Evolutionary conservation across 2,329 filamentous ascomycete species (phyloP).

Genomic region (Pleomassaria siparia): DNA sequence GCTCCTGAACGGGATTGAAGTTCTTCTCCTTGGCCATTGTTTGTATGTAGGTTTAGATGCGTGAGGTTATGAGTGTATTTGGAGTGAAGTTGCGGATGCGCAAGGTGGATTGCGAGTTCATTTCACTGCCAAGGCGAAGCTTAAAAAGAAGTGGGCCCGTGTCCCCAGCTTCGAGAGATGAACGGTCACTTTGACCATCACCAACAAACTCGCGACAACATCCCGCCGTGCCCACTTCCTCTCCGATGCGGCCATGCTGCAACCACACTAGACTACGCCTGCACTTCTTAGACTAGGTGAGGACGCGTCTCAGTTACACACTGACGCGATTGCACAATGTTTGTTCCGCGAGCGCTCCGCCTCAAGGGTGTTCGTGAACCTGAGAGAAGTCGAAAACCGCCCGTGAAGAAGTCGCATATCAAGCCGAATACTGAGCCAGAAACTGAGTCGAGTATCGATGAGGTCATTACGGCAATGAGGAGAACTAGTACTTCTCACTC

Average conservation of each 20-base stretch:
- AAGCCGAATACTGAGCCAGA: too few species aligned
- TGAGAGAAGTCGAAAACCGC: slow-evolving; percentile 7
- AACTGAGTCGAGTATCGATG: too few species aligned
- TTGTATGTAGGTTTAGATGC: background rate
- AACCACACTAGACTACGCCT: too few species aligned
- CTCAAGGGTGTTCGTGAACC: slow-evolving; percentile 22
- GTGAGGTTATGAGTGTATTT: background rate
- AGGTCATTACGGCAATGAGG: slow-evolving; percentile 25
- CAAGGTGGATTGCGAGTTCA: background rate
- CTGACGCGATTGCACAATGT: slow-evolving; percentile 20
- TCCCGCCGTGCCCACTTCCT: background rate
- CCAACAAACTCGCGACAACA: background rate
- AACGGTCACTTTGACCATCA: background rate
- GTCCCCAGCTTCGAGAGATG: background rate
- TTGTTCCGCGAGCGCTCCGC: slow-evolving; percentile 35
- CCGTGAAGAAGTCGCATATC: slow-evolving; percentile 14
- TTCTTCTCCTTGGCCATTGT: slow-evolving; percentile 63
- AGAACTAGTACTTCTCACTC: slow-evolving; percentile 24
- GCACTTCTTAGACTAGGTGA: background rate
- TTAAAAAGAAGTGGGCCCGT: background rate
- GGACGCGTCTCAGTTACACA: background rate
- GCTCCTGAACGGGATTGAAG: slow-evolving; percentile 59
- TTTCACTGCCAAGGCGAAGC: background rate
- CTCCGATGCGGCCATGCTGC: too few species aligned
- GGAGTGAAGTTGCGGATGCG: background rate